Evolutionary conservation across 1,284 basidiomycete species (phyloP), one percentile per base, ranked within the genome.

Genomic region (Ustilago sp.): DNA sequence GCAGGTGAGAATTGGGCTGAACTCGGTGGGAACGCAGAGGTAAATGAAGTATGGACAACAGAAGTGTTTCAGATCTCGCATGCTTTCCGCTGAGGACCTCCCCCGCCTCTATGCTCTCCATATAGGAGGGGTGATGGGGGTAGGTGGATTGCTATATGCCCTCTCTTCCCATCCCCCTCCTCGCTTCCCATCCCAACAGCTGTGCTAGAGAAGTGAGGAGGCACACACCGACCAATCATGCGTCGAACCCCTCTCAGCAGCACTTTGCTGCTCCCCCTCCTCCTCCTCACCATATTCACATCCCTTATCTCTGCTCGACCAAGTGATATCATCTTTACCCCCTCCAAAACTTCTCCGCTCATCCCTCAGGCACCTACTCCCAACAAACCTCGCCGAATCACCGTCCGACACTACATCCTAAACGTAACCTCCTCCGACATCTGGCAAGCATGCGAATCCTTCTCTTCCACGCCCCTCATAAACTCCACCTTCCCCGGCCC

Each of bases 401-500:
- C 45, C 17, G 58, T 73, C 31, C 64, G 70, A 12, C 70, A 73
- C 70, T 66, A 73, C 61, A 67, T 61, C 0, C 57, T 73, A 53
- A 61, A 60, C 65, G 13, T 73, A 35, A 63, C 64, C 23, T 31
- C 57, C 41, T 2, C 52, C 41, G 58, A 48, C 34, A 43, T 73
- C 34, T 73, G 23, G 31, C 63, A 63, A 31, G 13, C 43, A 34
- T 68, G 68, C 36, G 58, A 59, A 8, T 65, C 68, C 8, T 71
- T 71, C 56, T 47, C 50, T 5, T 39, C 56, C 3, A 59, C 68
- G 0, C n/a, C 62, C 7, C 13, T 78, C 19, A 51, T 75, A 63
- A 83, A 84, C 63, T 63, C 66, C 2, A 68, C 79, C 17, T 59
- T 55, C 1, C 83, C 83, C 19, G 83, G 83, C 0, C 83, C 81